phyloP scores from a whole-genome alignment of 805 yeast genomes.

The Lipomyces lipofer region DNA sequence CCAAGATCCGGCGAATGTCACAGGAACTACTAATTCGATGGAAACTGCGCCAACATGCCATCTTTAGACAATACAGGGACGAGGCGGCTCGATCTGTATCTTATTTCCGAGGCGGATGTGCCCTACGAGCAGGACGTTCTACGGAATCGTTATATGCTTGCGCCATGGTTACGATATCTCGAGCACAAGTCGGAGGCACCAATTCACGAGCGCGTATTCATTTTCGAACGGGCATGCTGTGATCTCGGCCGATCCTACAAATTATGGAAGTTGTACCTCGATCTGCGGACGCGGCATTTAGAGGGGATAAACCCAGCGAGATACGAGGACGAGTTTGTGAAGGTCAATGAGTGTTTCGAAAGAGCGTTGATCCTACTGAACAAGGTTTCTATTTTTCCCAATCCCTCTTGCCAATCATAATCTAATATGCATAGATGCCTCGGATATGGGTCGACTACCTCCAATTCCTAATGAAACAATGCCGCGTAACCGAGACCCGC shows the following conservation, averaged over 20 bases:
- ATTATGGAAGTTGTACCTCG: slow-evolving; percentile 56
- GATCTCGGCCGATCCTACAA: slow-evolving; percentile 50
- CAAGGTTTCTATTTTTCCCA: slow-evolving; percentile 33
- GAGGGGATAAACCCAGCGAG: slow-evolving; percentile 38
- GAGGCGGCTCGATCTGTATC: slow-evolving; percentile 12
- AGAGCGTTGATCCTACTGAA: slow-evolving; percentile 46
- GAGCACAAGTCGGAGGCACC: slow-evolving; percentile 38
- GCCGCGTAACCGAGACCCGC: slow-evolving; percentile 45
- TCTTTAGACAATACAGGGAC: background rate
- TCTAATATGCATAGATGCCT: slow-evolving; percentile 40
- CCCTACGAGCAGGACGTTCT: slow-evolving; percentile 51
- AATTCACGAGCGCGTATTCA: slow-evolving; percentile 40
- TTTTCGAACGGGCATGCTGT: slow-evolving; percentile 54
- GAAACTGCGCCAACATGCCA: too few species aligned
- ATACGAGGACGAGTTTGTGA: slow-evolving; percentile 39
- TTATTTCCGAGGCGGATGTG: slow-evolving; percentile 45
- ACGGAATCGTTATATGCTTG: slow-evolving; percentile 41
- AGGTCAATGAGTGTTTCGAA: slow-evolving; percentile 50
- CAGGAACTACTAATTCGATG: too few species aligned
- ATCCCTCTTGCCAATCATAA: too few species aligned
- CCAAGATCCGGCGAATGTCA: too few species aligned
- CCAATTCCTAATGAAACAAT: slow-evolving; percentile 43
- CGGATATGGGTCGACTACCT: slow-evolving; percentile 56
- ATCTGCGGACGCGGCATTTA: slow-evolving; percentile 43
- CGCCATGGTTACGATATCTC: slow-evolving; percentile 45